Evolutionary conservation across 129 eudicot genomes (phyloP), one percentile per base, ranked within the genome.

Genomic region (Escallonia herrerae): DNA sequence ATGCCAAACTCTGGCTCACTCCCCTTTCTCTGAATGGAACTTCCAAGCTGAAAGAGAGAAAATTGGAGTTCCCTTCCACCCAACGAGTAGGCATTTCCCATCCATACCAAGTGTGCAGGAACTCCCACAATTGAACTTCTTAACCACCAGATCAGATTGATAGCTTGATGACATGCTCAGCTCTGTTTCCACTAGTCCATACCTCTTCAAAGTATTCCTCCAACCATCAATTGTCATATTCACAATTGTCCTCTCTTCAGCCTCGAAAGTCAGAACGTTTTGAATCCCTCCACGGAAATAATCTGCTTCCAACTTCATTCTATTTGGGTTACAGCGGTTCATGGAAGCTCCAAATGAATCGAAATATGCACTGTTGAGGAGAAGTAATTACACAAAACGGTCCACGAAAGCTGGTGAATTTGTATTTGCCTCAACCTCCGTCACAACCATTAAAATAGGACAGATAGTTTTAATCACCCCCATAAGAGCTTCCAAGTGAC

Each of bases 51-150:
- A 67, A 15, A 78, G 53, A 7, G 79, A 67, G 63, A 50, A 48
- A 39, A 78, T 8, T 38, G 79, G 79, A 2, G 64, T 68, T 50
- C 83, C 83, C 61, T 78, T 78, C 83, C 83, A 72, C 0, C 83
- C 75, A 43, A 78, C 13, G 6, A 72, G 49, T 3, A 73, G 47
- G 56, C 75, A 65, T 14, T 73, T 73, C 6, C 71, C 83, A 62
- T 73, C 60, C 39, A 42, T 42, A 48, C 15, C 72, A 63, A 73
- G 54, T 3, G 75, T 67, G 67, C 70, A 78, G 49, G 72, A 78
- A 43, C 53, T 43, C 13, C 72, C 71, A 46, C 68, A 58, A 43
- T 40, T 13, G 44, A 68, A 78, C 44, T 63, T 58, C 47, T 68
- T 63, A 13, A 73, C 58, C 58, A 78, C 58, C 10, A 78, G 53